Conservation (phyloP, 2,329 filamentous ascomycete species). For the Microcyclospora tardicrescens region DNA sequence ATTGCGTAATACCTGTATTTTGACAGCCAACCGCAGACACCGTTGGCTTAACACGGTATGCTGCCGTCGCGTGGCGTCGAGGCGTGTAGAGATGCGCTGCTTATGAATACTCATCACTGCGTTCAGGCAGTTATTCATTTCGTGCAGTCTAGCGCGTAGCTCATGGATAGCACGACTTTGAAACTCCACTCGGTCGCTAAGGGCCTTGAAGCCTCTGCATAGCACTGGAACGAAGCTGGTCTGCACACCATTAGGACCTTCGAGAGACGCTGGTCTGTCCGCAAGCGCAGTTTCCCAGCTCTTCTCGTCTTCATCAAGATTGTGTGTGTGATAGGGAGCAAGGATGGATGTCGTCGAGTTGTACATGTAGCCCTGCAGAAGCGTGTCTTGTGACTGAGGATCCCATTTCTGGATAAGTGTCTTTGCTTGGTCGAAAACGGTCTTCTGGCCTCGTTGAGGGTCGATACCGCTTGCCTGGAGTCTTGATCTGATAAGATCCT, state of each 20-base stretch:
- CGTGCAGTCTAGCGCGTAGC: conserved; percentile 60
- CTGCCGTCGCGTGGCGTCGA: conserved; percentile 57
- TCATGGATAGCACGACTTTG: conserved; percentile 57
- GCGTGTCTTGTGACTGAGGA: conserved; percentile 48
- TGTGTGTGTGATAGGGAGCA: conserved; percentile 64
- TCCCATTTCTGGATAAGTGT: conserved; percentile 64
- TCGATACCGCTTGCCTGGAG: background rate
- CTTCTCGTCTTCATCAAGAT: conserved; percentile 55
- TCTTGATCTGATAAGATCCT: background rate
- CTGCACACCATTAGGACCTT: conserved; percentile 24
- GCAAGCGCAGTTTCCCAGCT: conserved; percentile 77
- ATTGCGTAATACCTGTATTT: conserved; percentile 69
- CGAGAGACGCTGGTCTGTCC: conserved; percentile 51
- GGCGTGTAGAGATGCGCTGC: conserved; percentile 59
- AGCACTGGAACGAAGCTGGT: conserved; percentile 58
- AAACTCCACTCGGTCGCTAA: conserved; percentile 58
- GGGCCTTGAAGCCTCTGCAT: conserved; percentile 57
- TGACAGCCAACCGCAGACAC: conserved; percentile 61
- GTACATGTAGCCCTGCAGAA: conserved; percentile 77
- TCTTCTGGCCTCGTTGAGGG: conserved; percentile 46
- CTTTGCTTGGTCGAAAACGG: conserved; percentile 60
- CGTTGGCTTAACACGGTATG: conserved; percentile 62
- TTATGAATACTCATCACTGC: conserved; percentile 65
- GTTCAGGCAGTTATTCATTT: conserved; percentile 63
- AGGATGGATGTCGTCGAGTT: conserved; percentile 64